Conservation (phyloP, 2,329 filamentous ascomycete genomes). For the Rutstroemia sp. region DNA sequence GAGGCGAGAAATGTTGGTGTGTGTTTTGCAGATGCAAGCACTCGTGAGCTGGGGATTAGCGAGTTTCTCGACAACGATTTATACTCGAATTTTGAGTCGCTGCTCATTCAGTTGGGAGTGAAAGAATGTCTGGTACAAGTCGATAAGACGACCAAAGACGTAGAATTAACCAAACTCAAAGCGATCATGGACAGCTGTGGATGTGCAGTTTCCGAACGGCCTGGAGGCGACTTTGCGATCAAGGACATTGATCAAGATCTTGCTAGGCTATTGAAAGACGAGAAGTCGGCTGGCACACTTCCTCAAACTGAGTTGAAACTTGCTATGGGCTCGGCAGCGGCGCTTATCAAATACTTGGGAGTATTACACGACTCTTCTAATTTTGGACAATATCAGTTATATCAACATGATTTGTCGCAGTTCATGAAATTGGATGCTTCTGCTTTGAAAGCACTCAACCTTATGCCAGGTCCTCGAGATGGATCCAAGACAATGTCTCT, state of each 20-base stretch:
- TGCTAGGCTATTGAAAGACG: slow-evolving; percentile 78
- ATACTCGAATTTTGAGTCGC: slow-evolving; percentile 94
- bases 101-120: slow-evolving; percentile 92
- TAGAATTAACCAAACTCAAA: slow-evolving; percentile 78
- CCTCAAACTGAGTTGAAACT: slow-evolving; percentile 90
- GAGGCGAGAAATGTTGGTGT: slow-evolving; percentile 86
- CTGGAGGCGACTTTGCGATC: slow-evolving; percentile 69
- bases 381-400: slow-evolving; percentile 94
- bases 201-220: slow-evolving; percentile 78
- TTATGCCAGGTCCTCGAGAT: slow-evolving; percentile 93
- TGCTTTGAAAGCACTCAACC: slow-evolving; percentile 85
- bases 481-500: slow-evolving; percentile 97
- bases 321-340: slow-evolving; percentile 90
- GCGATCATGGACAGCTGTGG: slow-evolving; percentile 90
- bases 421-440: slow-evolving; percentile 98
- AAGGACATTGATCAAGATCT: slow-evolving; percentile 96
- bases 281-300: slow-evolving; percentile 66
- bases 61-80: slow-evolving; percentile 99
- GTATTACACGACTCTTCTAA: slow-evolving; percentile 88
- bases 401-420: slow-evolving; percentile 92
- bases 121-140: slow-evolving; percentile 85
- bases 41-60: slow-evolving; percentile 89
- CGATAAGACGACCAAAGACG: slow-evolving; percentile 75
- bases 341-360: slow-evolving; percentile 88
- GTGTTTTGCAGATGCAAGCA: slow-evolving; percentile 95